Base-by-base conservation (phyloP, 2,329 filamentous ascomycete species). In the Rutstroemia sp. region DNA sequence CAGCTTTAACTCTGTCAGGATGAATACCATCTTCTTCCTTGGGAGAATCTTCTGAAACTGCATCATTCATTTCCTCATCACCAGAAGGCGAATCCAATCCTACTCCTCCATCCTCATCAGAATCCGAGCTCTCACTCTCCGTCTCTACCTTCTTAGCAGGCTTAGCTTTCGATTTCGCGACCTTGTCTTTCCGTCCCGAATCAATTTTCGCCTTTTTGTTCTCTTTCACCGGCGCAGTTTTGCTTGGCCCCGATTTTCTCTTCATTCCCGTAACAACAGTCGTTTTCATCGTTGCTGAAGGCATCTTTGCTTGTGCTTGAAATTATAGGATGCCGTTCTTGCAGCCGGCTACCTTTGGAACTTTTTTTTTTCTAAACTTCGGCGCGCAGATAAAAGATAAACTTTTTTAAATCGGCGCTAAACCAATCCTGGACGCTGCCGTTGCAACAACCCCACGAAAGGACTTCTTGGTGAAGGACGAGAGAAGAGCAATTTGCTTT, bases 241-340 rank as follows among this genome's bases (percentile, higher is more conserved):
- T 82, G 38, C 65, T 66, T 7, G 74, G 68, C 25, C 73, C 70
- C 37, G 75, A 74, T 71, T 86, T 86, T 62, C 83, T 75, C 72
- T 86, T 86, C 58, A 72, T 76, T 51, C 78, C 78, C 38, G 71
- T 69, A 47, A 72, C 71, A 53, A 73, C 70, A 57, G 68, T 67
- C 67, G 78, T 81, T 12, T 74, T 74, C 37, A 76, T 60, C 19
- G 66, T 66, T 51, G 64, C 64, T 52, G 67, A 62, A 52, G 68
- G 62, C 67, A 70, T 70, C 59, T 58, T 67, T 30, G 45, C 37
- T 41, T 38, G 30, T 34, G 49, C 56, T 56, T 56, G 47, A 21
- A 54, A 25, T 41, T 48, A n/a, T 17, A 17, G 9, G 38, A 51
- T 27, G 21, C 34, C 34, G 34, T 51, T 42, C 42, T 25, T 27